Base-by-base conservation (phyloP, 208 protist genomes). In the Wallacemonas rigidus region DNA sequence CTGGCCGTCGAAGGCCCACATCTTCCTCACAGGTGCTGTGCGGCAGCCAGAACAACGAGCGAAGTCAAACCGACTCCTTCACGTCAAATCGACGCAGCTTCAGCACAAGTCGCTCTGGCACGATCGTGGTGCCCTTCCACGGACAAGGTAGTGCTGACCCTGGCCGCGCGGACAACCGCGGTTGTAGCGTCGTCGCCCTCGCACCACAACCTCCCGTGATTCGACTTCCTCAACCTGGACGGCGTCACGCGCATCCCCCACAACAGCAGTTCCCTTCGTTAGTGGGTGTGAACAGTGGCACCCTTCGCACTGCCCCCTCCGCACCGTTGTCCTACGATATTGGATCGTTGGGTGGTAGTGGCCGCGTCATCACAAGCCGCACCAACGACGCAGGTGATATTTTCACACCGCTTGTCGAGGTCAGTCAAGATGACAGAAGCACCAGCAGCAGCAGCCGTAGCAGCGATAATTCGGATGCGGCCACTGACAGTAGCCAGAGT, bases 351-450 rank as follows among this genome's bases (percentile, higher is more conserved):
- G 15, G 54, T 17, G 62, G 41, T 6, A 53, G 62, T 35, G 38
- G 62, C 62, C 43, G 43, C 43, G 53, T 14, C 62, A 67, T 1
- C n/a, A 14, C 41, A 39, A 69, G 48, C 64, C 26, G 26, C 43
- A 11, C 12, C 35, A 69, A 36, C 64, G 64, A 44, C n/a, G 35
- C 50, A 0, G 64, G 64, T 14, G 64, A 54, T 26, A 53, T 54
- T 44, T 69, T 54, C 64, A 57, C 50, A n/a, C 35, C 48, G 9
- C 35, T 54, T 50, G 44, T 69, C 17, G 44, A 54, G 39, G 48
- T 44, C 48, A 36, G 26, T 26, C 26, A 26, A 26, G 26, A 26
- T 26, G 26, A 26, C 26, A 26, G 26, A 26, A 26, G 9, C 12
- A 54, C 56, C 35, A 4, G 38, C 44, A 38, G 38, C 41, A 47